Evolutionary conservation across 176 grass and related monocot genomes (phyloP).

Genomic region (Phragmites australis): DNA sequence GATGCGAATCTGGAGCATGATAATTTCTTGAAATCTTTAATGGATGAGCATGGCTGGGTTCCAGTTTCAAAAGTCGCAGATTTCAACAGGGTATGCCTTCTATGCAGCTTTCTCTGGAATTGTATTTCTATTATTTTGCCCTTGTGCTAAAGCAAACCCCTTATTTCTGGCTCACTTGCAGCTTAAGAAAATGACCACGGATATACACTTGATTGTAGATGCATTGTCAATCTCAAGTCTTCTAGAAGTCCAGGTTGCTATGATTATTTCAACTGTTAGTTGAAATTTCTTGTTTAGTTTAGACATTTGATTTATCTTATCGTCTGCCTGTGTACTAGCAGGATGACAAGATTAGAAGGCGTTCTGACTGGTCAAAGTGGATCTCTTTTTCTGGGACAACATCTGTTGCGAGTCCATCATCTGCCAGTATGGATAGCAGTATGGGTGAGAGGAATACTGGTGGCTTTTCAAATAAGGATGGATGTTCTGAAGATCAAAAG

Average conservation of each 20-base stretch:
- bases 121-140: conserved; percentile 8
- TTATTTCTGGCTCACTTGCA: conserved; percentile 38
- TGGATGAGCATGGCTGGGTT: conserved; percentile 80
- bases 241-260: conserved; percentile 66
- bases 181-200: conserved; percentile 73
- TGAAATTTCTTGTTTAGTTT: neutral
- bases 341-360: conserved; percentile 71
- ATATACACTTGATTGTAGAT: conserved; percentile 58
- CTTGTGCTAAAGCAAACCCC: conserved; percentile 7
- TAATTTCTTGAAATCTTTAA: conserved; percentile 70
- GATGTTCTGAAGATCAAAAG: conserved; percentile 44
- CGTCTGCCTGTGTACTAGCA: conserved; percentile 26
- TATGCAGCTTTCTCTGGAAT: conserved; percentile 24
- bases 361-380: conserved; percentile 74
- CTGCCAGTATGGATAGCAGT: conserved; percentile 40
- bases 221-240: conserved; percentile 60
- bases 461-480: conserved; percentile 36
- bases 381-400: conserved; percentile 32
- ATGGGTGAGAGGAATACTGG: conserved; percentile 30
- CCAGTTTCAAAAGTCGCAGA: conserved; percentile 66
- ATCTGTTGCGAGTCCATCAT: conserved; percentile 41
- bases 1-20: conserved; percentile 69
- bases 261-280: conserved; percentile 24
- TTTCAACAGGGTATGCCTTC: conserved; percentile 71
- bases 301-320: conserved; percentile 16